Evolutionary conservation across 148 eudicot genomes (phyloP).

Genomic region (Rhododendron ovatum): DNA sequence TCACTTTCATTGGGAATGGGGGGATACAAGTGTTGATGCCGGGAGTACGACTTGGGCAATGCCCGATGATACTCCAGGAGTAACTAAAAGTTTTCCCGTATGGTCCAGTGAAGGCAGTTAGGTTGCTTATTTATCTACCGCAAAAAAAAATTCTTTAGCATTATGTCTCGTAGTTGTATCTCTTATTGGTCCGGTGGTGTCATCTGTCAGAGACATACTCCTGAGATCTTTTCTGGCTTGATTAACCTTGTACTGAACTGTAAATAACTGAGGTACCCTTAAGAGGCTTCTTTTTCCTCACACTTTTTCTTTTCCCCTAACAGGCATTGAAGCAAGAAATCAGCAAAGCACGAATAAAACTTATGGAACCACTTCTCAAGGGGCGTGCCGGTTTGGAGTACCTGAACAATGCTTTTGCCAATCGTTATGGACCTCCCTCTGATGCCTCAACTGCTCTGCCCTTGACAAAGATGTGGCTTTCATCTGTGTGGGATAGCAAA

Average conservation of each 20-base stretch:
- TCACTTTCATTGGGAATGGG: neutral
- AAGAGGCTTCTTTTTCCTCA: neutral
- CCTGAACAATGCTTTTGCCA: conserved; percentile 55
- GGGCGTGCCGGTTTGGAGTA: conserved; percentile 82
- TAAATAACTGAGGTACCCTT: neutral
- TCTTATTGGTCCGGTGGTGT: neutral
- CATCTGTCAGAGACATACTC: neutral
- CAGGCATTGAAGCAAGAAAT: conserved; percentile 82
- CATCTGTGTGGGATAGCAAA: conserved; percentile 31
- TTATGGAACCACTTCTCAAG: conserved; percentile 75
- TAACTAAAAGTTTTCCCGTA: neutral
- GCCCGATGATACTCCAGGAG: neutral
- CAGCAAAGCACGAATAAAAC: conserved; percentile 71
- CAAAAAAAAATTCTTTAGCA: neutral
- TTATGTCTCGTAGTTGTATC: neutral
- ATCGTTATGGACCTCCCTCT: conserved; percentile 56
- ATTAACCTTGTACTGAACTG: neutral
- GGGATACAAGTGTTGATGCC: neutral
- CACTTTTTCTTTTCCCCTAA: neutral
- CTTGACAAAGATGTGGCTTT: conserved; percentile 65
- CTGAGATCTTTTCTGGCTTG: neutral
- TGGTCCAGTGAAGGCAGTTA: neutral
- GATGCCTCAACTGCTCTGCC: conserved; percentile 58
- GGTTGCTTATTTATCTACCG: neutral
- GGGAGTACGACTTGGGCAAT: neutral